Evolutionary conservation across 2,329 filamentous ascomycete genomes (phyloP), one percentile per base, ranked within the genome.

Genomic region (Colletotrichum sp.): DNA sequence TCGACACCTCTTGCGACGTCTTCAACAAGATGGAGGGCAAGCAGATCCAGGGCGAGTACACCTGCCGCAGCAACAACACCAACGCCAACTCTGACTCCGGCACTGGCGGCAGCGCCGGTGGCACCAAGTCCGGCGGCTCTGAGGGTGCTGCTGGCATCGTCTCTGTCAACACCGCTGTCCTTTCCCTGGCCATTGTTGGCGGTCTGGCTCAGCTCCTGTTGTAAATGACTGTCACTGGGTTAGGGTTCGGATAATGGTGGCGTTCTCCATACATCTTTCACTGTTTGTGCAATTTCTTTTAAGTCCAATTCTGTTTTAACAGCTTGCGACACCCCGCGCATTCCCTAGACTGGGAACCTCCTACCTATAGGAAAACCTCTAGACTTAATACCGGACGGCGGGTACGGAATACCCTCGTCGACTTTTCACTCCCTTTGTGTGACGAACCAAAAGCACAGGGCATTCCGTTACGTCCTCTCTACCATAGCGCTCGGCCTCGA

Each of bases 1-100:
- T 95, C 78, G 78, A 78, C 74, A 81, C 84, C 73, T 91, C 85
- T 30, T 92, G 94, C 88, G 82, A 85, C 68, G 79, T 82, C 36
- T 91, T 94, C 83, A 83, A 91, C 74, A 83, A 86, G 67, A 83
- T 86, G 60, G 80, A 84, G 71, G 78, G 79, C 76, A 84, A 84
- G 79, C 75, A 83, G 71, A 84, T 90, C 78, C 86, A 88, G 83
- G 91, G 90, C 78, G 83, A 83, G 78, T 87, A 83, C 81, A 84
- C 80, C 36, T 93, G 91, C 87, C 84, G 84, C 32, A 86, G 86
- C 81, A 86, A 90, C 82, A 88, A 90, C 82, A 83, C 84, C 66
- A 81, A 87, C 60, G 90, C 90, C 82, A 91, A 91, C 85, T 82
- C 87, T 78, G 88, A 83, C 66, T 82, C 82, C 70, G 81, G 76